Evolutionary conservation across 192 early-diverging fungal genomes (phyloP), one percentile per base, ranked within the genome.

Genomic region (Lobosporangium transversale): DNA sequence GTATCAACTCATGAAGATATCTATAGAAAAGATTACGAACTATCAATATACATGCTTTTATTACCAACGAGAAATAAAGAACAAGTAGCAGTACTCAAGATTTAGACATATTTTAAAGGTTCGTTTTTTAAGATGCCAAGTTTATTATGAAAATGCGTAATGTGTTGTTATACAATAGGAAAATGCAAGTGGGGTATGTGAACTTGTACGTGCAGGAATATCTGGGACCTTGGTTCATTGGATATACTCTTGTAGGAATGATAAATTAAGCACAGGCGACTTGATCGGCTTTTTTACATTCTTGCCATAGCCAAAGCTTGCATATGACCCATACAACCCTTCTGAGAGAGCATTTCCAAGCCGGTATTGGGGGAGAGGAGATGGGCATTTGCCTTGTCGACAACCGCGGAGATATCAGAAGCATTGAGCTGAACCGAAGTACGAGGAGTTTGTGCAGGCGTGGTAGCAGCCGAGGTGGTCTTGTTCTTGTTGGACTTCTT

Each of bases 401-500:
- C 35, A 15, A 48, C n/a, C n/a, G n/a, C 63, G 24, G 63, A 31
- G 30, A 76, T 12, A 29, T 76, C 71, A 12, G 54, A 18, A 14
- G 33, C 27, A 23, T 43, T 54, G 43, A 76, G 58, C n/a, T 76
- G 71, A 61, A 76, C 32, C 36, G 71, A 76, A 50, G 71, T 76
- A 36, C 71, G 63, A 6, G 71, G 71, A 37, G 69, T 71, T 53
- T 71, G 69, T 26, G 61, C 20, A 23, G 69, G 69, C n/a, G 71
- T 76, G 64, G 45, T 76, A 53, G 53, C 57, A 27, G 71, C 45
- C 23, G 71, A 76, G 37, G 64, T 45, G 35, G 71, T 76, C 71
- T 76, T 76, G 71, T 76, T 76, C 71, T 76, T 76, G 63, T 76
- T 76, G 71, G 63, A 59, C 32, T 62, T 3, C 71, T 76, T 76